These are phyloP conservation scores for Leccinellum albellum DNA, from an alignment of 768 basidiomycete genomes.

Conservation along the genomic window DNA sequence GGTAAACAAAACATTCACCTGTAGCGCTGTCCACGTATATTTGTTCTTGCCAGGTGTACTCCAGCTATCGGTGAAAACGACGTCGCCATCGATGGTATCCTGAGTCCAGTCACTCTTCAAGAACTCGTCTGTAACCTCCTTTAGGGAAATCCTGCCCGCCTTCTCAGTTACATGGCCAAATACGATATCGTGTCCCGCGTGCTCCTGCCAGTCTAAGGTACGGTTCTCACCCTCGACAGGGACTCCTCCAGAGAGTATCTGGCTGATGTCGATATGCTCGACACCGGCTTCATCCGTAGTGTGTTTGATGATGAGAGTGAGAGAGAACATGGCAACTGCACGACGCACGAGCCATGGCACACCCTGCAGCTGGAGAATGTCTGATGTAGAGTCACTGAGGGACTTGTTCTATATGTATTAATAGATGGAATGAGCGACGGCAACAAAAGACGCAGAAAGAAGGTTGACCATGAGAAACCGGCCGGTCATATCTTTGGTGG, in stretches of 20 bases:
- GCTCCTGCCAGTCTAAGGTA: conserved; percentile 52
- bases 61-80: conserved; percentile 39
- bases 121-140: conserved; percentile 43
- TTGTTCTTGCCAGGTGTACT: conserved; percentile 63
- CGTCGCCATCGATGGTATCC: conserved; percentile 35
- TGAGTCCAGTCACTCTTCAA: conserved; percentile 42
- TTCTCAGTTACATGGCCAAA: conserved; percentile 60
- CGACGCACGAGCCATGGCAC: conserved; percentile 69
- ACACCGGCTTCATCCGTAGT: conserved; percentile 53
- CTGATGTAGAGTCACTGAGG: conserved; percentile 58
- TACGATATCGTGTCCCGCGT: conserved; percentile 51
- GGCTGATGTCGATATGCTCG: conserved; percentile 67
- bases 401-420: conserved; percentile 58
- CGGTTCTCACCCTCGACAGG: conserved; percentile 55
- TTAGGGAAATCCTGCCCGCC: conserved; percentile 46
- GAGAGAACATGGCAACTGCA: conserved; percentile 50
- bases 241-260: conserved; percentile 61
- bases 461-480: conserved; percentile 56
- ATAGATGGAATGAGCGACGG: conserved; percentile 1
- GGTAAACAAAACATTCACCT: conserved; percentile 39
- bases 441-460: not conserved
- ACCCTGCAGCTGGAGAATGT: conserved; percentile 67
- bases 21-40: conserved; percentile 57
- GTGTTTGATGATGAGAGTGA: conserved; percentile 64
- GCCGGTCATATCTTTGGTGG: conserved; percentile 57